Evolutionary conservation across 768 basidiomycete genomes (phyloP).

Genomic region (Phylloporus sp.): DNA sequence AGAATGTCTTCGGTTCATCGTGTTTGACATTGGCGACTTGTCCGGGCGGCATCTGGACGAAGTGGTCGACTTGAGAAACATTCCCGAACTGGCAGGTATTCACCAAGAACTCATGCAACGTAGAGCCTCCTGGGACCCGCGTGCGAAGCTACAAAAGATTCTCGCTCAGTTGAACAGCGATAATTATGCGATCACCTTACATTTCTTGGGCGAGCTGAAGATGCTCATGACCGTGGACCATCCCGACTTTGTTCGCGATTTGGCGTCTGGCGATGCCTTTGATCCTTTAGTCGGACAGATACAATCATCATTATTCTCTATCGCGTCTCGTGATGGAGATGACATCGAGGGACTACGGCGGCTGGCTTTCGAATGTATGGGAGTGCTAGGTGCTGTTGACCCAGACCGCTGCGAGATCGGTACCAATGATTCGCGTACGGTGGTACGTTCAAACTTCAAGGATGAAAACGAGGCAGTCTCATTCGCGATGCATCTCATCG

Average conservation of each 20-base stretch:
- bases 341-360: conserved; percentile 61
- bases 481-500: conserved; percentile 87
- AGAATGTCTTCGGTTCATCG: conserved; percentile 63
- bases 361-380: conserved; percentile 85
- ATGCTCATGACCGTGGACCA: conserved; percentile 52
- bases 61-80: conserved; percentile 70
- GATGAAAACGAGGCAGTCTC: conserved; percentile 70
- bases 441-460: conserved; percentile 76
- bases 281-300: conserved; percentile 70
- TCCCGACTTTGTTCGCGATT: conserved; percentile 48
- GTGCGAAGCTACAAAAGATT: conserved; percentile 57
- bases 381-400: conserved; percentile 89
- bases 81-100: conserved; percentile 58
- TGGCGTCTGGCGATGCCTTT: conserved; percentile 85
- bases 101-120: conserved; percentile 40
- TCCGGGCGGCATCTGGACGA: conserved; percentile 63
- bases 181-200: conserved; percentile 71
- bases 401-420: conserved; percentile 84
- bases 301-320: conserved; percentile 60
- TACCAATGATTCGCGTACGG: conserved; percentile 55
- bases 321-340: conserved; percentile 77
- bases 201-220: conserved; percentile 75
- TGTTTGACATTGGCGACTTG: conserved; percentile 56
- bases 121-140: conserved; percentile 49
- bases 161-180: conserved; percentile 74